Percentiles rank a stretch among this genome's conserved stretches.
Evolutionary conservation across 257 asterid species (phyloP).

Genomic region (Solanum chilense): DNA sequence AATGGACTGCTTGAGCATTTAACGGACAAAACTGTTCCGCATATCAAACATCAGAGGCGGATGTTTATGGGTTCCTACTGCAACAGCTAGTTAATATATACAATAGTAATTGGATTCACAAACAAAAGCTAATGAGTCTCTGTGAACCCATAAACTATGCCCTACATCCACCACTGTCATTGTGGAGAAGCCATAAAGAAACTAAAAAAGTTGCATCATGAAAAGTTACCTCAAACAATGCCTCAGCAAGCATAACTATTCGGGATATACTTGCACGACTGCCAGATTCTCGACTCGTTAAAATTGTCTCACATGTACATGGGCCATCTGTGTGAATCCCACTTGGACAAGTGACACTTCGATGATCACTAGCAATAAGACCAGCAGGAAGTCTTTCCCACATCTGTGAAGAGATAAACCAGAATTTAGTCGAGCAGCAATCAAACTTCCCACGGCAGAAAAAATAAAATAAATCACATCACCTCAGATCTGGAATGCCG

Average conservation of each 20-base stretch:
- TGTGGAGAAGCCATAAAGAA: not conserved
- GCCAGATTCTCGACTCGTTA: conserved; percentile 38
- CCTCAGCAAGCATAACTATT: conserved; percentile 91
- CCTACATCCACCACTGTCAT: not conserved
- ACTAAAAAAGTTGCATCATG: not conserved
- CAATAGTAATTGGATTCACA: not conserved
- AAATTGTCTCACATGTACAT: conserved; percentile 64
- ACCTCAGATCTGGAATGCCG: conserved; percentile 82
- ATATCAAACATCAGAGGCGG: not conserved
- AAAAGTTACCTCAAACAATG: conserved; percentile 77
- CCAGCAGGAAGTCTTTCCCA: conserved; percentile 62
- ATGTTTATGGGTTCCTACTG: not conserved
- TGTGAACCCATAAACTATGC: not conserved
- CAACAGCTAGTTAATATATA: not conserved
- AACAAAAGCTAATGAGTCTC: not conserved
- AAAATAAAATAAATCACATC: not conserved
- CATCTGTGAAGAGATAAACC: conserved; percentile 28
- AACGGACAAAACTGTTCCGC: not conserved
- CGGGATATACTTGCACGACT: conserved; percentile 78
- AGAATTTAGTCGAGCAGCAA: not conserved
- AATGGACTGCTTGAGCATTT: not conserved
- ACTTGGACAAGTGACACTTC: conserved; percentile 48
- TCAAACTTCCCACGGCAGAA: not conserved
- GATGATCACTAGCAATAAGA: conserved; percentile 28
- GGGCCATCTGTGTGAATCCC: conserved; percentile 68